Evolutionary conservation across 768 basidiomycete species (phyloP).

Genomic region (Agrocybe chaxingu): DNA sequence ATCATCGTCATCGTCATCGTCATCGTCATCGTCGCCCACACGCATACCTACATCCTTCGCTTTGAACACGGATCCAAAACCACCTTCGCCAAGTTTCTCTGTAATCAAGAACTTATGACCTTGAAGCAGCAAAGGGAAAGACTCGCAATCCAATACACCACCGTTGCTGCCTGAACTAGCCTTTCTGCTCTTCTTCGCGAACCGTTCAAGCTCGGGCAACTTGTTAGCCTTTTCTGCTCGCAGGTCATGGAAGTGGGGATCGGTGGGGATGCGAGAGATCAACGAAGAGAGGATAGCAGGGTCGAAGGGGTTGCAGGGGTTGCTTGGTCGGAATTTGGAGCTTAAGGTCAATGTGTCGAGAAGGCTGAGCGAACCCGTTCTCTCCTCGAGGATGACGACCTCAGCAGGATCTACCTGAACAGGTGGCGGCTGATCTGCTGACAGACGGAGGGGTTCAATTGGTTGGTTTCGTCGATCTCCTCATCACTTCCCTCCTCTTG

Average conservation of each 20-base stretch:
- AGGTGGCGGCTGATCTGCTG: constrained; percentile 19
- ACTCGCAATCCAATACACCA: constrained; percentile 32
- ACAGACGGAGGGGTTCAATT: constrained; percentile 27
- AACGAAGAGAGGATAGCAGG: constrained; percentile 58
- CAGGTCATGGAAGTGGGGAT: constrained; percentile 61
- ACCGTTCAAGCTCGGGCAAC: constrained; percentile 72
- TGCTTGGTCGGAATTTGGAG: constrained; percentile 69
- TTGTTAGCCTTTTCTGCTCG: constrained; percentile 49
- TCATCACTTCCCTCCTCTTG: constrained; percentile 29
- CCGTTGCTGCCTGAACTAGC: constrained; percentile 32
- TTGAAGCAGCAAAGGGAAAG: constrained; percentile 58
- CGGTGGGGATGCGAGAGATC: constrained; percentile 59
- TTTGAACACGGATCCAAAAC: constrained; percentile 94
- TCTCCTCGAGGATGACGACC: constrained; percentile 46
- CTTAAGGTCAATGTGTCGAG: constrained; percentile 59
- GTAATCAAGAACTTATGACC: constrained; percentile 65
- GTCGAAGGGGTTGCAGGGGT: constrained; percentile 89
- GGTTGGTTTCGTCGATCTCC: constrained; percentile 20
- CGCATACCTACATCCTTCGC: constrained; percentile 56
- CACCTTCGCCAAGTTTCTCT: constrained; percentile 94
- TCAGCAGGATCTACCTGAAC: constrained; percentile 17
- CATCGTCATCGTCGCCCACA: constrained; percentile 36
- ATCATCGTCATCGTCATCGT: constrained; percentile 50
- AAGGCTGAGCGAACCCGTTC: constrained; percentile 62
- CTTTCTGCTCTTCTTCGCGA: constrained; percentile 50